Conservation (phyloP, 768 basidiomycete genomes). For the Symmetrospora coprosmae region DNA sequence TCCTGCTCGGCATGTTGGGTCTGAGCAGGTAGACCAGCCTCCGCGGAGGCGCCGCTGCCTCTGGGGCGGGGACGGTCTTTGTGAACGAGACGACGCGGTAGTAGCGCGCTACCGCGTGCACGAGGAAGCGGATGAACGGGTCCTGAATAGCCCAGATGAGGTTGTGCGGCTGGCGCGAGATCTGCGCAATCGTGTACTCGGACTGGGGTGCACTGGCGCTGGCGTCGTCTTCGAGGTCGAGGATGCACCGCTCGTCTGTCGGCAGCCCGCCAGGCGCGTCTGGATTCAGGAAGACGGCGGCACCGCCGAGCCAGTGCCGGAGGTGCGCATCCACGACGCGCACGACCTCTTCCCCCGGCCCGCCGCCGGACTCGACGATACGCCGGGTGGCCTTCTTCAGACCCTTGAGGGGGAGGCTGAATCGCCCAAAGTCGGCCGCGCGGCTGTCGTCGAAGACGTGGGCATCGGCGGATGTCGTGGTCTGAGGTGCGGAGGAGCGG, state of each 20-base stretch:
- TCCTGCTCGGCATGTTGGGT: constrained; percentile 2
- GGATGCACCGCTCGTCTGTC: not conserved
- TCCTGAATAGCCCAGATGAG: constrained; percentile 14
- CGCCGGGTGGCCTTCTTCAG: constrained; percentile 9
- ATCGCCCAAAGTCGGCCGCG: constrained; percentile 13
- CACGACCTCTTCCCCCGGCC: not conserved
- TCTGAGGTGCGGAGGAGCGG: not conserved
- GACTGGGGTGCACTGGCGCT: no score
- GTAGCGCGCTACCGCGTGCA: constrained; percentile 13
- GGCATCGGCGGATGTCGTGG: not conserved
- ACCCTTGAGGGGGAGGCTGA: constrained; percentile 8
- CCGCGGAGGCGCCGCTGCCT: not conserved
- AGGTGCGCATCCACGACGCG: not conserved
- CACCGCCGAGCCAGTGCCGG: not conserved
- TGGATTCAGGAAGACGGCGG: not conserved
- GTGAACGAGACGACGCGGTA: constrained; percentile 17
- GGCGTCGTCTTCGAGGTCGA: not conserved
- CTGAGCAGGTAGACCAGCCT: not conserved
- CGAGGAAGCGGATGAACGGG: constrained; percentile 6
- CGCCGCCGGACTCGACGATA: constrained; percentile 4
- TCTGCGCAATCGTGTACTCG: not conserved
- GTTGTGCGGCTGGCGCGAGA: constrained; percentile 10
- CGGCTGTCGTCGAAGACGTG: not conserved
- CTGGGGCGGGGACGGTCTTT: not conserved
- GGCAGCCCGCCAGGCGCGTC: not conserved